A percentile compares a stretch with the other conserved stretches of the same genome.
These are phyloP conservation scores for Fragaria nilgerrensis DNA, from an alignment of 306 rosid species.

Conservation along the genomic window DNA sequence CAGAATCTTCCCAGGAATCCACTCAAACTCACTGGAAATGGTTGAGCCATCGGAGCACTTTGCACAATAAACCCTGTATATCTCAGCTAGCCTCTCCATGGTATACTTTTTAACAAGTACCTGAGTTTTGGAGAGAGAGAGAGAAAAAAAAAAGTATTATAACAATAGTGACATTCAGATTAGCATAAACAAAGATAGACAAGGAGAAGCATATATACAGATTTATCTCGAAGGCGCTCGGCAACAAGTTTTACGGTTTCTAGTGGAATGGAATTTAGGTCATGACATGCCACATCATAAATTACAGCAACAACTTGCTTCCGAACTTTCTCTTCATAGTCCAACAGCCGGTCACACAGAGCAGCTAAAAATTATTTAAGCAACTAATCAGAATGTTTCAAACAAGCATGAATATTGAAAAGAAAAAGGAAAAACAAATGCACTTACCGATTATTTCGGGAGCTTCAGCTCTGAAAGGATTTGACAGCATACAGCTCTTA, in stretches of 20 bases:
- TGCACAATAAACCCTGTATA: slow-evolving; percentile 64
- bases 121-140: slow-evolving; percentile 43
- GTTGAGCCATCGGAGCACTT: slow-evolving; percentile 45
- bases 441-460: slow-evolving; percentile 78
- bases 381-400: slow-evolving; percentile 34
- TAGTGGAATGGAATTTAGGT: slow-evolving; percentile 58
- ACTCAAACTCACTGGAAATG: slow-evolving; percentile 53
- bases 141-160: slow-evolving; percentile 17
- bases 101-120: slow-evolving; percentile 89
- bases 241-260: slow-evolving; percentile 91
- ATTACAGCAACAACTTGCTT: slow-evolving; percentile 95
- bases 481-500: slow-evolving; percentile 69
- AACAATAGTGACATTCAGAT: slow-evolving; percentile 17
- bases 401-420: background rate
- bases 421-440: background rate
- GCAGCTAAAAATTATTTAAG: slow-evolving; percentile 59
- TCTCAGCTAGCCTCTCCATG: slow-evolving; percentile 88
- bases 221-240: slow-evolving; percentile 96
- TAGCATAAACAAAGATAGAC: slow-evolving; percentile 3
- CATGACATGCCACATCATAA: slow-evolving; percentile 81
- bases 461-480: slow-evolving; percentile 78
- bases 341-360: slow-evolving; percentile 92
- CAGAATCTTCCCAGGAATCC: slow-evolving; percentile 95
- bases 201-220: slow-evolving; percentile 53
- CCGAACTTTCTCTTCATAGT: slow-evolving; percentile 90